These are phyloP conservation scores for Suhomyces taliae DNA, from an alignment of 1,139 yeast genomes.

Conservation along the genomic window DNA sequence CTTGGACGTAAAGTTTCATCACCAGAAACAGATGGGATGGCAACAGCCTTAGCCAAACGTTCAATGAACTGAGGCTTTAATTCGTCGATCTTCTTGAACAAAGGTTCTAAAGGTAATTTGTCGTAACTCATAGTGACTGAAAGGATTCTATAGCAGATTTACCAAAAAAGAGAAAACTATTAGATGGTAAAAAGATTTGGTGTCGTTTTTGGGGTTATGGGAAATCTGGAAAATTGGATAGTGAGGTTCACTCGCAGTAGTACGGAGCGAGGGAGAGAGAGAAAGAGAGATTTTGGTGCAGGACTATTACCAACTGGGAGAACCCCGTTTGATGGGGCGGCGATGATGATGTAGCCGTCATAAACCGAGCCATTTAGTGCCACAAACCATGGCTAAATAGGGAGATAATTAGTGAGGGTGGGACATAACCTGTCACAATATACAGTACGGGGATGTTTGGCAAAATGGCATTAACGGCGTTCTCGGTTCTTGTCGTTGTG, in stretches of 20 bases:
- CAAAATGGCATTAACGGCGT: no score
- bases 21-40: constrained; percentile 91
- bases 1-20: constrained; percentile 85
- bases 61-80: constrained; percentile 68
- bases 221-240: background rate
- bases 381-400: no score
- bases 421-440: no score
- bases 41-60: constrained; percentile 76
- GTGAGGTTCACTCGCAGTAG: background rate
- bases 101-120: constrained; percentile 44
- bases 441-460: no score
- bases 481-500: no score
- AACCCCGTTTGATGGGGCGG: background rate
- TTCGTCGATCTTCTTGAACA: constrained; percentile 64
- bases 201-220: background rate
- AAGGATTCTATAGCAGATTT: no score
- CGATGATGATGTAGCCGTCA: background rate
- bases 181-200: background rate
- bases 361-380: background rate
- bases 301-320: background rate
- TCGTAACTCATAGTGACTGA: constrained; percentile 31
- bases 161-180: background rate
- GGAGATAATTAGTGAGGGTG: no score
- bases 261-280: background rate
- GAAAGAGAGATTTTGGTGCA: background rate